Evolutionary conservation across 2,329 filamentous ascomycete genomes (phyloP).

Genomic region (Cladobotryum mycophilum): DNA sequence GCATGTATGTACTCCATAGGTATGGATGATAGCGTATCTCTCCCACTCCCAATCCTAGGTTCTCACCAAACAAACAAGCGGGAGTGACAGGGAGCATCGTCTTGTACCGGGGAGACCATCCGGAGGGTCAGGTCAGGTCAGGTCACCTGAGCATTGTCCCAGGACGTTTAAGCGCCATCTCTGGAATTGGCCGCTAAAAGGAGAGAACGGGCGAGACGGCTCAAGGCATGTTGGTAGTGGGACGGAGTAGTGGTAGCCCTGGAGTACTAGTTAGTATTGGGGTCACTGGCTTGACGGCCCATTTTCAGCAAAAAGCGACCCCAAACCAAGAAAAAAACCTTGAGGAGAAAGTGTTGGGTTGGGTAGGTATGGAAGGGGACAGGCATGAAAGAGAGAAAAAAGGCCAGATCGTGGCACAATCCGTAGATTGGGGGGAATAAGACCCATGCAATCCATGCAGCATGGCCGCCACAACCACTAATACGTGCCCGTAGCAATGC

Average conservation of each 20-base stretch:
- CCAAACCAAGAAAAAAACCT: background rate
- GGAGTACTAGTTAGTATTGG: background rate
- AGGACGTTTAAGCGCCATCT: background rate
- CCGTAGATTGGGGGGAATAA: background rate
- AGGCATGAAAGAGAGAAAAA: background rate
- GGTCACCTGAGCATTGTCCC: background rate
- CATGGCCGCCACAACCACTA: background rate
- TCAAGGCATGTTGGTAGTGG: background rate
- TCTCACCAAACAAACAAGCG: background rate
- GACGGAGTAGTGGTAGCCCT: too few species aligned
- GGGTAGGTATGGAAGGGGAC: background rate
- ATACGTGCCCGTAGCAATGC: too few species aligned
- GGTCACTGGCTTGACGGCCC: background rate
- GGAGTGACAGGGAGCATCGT: background rate
- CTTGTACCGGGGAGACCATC: background rate
- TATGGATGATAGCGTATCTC: too few species aligned
- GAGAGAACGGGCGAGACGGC: background rate
- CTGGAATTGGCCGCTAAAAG: background rate
- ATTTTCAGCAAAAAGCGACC: background rate
- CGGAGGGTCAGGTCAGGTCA: too few species aligned
- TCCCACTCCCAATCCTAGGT: background rate
- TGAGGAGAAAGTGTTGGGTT: background rate
- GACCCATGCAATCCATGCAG: background rate
- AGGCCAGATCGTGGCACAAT: background rate
- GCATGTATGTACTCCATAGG: too few species aligned